Base-by-base conservation (phyloP, 2,329 filamentous ascomycete genomes). In the Claviceps humidiphila region DNA sequence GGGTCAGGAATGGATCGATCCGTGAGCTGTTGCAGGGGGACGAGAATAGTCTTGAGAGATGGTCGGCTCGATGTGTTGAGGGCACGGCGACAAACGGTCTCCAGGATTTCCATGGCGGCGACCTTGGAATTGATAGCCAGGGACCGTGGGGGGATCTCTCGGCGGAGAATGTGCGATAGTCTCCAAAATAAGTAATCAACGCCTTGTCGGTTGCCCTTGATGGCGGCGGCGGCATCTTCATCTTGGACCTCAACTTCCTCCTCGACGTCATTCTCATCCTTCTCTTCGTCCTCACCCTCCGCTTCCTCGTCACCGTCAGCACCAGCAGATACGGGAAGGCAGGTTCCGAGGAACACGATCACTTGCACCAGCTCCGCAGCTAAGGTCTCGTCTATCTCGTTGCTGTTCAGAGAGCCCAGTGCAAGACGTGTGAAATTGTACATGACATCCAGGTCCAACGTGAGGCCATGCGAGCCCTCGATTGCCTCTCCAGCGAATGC, bases 281-380 rank as follows among this genome's bases (percentile, higher is more conserved):
- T 13, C 2, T 30, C 34, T n/a, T 17, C 30, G 8, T 38, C 45
- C 30, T 22, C 71, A 4, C 71, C 71, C 2, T 71, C 70, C 67
- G 70, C 16, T 61, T 70, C 53, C 54, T 68, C 67, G 2, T 71
- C 68, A 1, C 68, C 66, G 17, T 73, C 71, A 5, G 66, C 63
- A 57, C 66, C 76, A 54, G 56, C 57, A 24, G 64, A 61, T 11
- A 63, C 59, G 17, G 71, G 68, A 14, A 81, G 67, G 53, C 74
- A 74, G 22, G 71, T 80, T 43, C 83, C 87, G 0, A 98, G 73
- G 72, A 95, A 95, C 40, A 91, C 76, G 39, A 95, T 73, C 57
- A 95, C 89, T 58, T 89, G 85, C 4, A 87, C 81, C 13, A 82
- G 82, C 63, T 95, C 88, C 43, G 80, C 75, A 1, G 87, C 87